Evolutionary conservation across 169 alveolate species (phyloP).

Genomic region (Cryptosporidium bovis): DNA sequence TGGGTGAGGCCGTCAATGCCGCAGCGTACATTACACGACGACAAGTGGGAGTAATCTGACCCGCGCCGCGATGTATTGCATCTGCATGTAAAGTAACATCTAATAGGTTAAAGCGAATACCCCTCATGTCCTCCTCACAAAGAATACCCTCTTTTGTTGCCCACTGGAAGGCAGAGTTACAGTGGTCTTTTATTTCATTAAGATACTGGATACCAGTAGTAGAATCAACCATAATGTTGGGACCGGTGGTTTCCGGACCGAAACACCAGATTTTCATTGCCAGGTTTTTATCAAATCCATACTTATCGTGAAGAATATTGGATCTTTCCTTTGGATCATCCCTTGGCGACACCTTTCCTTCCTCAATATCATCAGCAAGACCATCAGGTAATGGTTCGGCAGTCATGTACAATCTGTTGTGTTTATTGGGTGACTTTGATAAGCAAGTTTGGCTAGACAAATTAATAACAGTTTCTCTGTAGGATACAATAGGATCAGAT

Average conservation of each 20-base stretch:
- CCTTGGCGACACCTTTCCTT: slow-evolving; percentile 90
- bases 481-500: slow-evolving; percentile 99
- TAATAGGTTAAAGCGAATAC: slow-evolving; percentile 95
- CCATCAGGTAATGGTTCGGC: slow-evolving; percentile 98
- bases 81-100: slow-evolving; percentile 99
- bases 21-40: slow-evolving; percentile 97
- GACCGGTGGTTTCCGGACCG: slow-evolving; percentile 99
- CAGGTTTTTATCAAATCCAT: slow-evolving; percentile 97
- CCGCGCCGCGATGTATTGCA: slow-evolving; percentile 99
- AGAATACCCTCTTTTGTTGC: slow-evolving; percentile 98
- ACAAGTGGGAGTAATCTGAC: slow-evolving; percentile 98
- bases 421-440: slow-evolving; percentile 99
- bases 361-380: slow-evolving; percentile 95
- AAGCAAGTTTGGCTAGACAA: slow-evolving; percentile 92
- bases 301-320: slow-evolving; percentile 91
- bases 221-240: slow-evolving; percentile 95
- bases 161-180: slow-evolving; percentile 99
- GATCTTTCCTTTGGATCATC: slow-evolving; percentile 97
- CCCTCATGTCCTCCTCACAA: slow-evolving; percentile 99
- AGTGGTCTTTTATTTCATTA: slow-evolving; percentile 98
- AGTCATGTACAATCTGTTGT: slow-evolving; percentile 96
- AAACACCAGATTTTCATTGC: slow-evolving; percentile 98
- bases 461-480: slow-evolving; percentile 98
- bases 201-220: slow-evolving; percentile 97
- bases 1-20: slow-evolving; percentile 96